Percentiles rank a stretch among this genome's conserved stretches.
Conservation (phyloP, 2,329 filamentous ascomycete genomes). For the Colletotrichum noveboracense region DNA sequence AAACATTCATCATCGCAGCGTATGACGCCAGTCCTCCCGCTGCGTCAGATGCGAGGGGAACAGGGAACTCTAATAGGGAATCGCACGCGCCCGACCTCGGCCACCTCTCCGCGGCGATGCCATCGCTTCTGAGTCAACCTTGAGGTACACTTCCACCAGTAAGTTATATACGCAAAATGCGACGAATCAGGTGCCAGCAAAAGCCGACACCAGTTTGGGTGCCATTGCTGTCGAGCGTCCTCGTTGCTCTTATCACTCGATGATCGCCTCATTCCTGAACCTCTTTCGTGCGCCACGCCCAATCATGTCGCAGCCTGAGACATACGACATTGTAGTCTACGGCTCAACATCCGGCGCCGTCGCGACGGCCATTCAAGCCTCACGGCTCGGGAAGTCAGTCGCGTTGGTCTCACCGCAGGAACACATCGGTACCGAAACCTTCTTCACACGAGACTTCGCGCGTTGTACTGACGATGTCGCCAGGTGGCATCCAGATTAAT, state of each 20-base stretch:
- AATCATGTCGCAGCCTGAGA: background rate
- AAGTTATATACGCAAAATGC: background rate
- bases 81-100: background rate
- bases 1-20: background rate
- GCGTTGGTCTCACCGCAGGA: background rate
- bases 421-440: background rate
- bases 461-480: rapidly evolving
- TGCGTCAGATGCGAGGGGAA: background rate
- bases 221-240: background rate
- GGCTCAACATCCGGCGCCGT: background rate
- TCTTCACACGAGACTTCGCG: background rate
- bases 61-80: background rate
- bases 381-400: background rate
- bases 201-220: background rate
- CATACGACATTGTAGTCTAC: background rate
- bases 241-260: background rate
- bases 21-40: background rate
- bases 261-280: background rate
- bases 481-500: background rate
- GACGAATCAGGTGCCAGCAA: background rate
- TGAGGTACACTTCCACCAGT: background rate
- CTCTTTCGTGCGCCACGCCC: background rate
- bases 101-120: background rate
- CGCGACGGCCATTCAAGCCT: background rate
- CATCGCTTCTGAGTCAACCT: background rate